Conservation (phyloP, 805 yeast genomes). For the Nakazawaea anatomiae region DNA sequence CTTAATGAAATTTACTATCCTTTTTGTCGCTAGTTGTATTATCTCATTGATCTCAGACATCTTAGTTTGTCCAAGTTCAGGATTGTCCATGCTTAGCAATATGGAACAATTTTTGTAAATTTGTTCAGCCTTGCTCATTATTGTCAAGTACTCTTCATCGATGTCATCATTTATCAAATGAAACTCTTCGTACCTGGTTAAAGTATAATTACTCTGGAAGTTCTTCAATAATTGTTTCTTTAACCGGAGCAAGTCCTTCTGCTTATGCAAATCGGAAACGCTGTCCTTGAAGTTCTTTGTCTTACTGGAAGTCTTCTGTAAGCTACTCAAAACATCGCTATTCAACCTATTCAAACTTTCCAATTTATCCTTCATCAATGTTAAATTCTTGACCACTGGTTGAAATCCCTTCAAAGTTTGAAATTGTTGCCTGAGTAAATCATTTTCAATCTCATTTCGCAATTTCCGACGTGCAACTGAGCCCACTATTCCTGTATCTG, state of each 20-base stretch:
- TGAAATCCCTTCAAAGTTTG: conserved; percentile 38
- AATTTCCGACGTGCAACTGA: conserved; percentile 55
- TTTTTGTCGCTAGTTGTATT: conserved; percentile 47
- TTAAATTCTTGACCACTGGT: conserved; percentile 36
- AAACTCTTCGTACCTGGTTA: conserved; percentile 68
- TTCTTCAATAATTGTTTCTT: conserved; percentile 47
- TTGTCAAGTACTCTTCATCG: conserved; percentile 45
- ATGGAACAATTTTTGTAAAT: conserved; percentile 67
- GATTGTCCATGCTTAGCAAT: conserved; percentile 64
- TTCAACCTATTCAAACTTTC: conserved; percentile 19
- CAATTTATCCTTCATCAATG: conserved; percentile 22
- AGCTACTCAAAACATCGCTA: conserved; percentile 16
- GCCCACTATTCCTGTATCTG: conserved; percentile 48
- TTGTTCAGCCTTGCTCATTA: conserved; percentile 53
- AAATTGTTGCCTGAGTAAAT: conserved; percentile 50
- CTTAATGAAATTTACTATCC: conserved; percentile 37
- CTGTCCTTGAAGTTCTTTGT: conserved; percentile 14
- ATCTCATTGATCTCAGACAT: conserved; percentile 50
- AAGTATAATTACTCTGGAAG: conserved; percentile 57
- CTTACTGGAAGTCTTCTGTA: conserved; percentile 21
- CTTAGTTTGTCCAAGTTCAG: conserved; percentile 57
- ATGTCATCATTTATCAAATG: conserved; percentile 41
- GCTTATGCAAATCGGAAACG: conserved; percentile 20
- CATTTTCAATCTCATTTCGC: conserved; percentile 55
- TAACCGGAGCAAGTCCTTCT: conserved; percentile 31